These are phyloP conservation scores for Selenicereus undatus DNA, from an alignment of 148 eudicot species.

Conservation along the genomic window DNA sequence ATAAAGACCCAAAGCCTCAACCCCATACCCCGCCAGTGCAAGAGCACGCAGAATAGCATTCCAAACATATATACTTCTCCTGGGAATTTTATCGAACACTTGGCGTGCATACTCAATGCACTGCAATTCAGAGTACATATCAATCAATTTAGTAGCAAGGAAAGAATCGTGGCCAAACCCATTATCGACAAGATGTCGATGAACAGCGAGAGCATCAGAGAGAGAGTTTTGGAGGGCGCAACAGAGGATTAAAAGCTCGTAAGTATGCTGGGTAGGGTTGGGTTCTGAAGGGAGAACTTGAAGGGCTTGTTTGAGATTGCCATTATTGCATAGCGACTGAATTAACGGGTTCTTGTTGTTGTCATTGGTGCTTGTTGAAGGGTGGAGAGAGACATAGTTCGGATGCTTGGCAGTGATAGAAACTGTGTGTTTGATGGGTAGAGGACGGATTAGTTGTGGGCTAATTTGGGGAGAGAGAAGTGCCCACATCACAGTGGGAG, in stretches of 20 bases:
- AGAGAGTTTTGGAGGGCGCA: constrained; percentile 49
- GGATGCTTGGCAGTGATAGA: constrained; percentile 26
- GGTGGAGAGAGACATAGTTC: constrained; percentile 22
- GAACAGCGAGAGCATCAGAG: constrained; percentile 54
- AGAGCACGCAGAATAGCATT: constrained; percentile 77
- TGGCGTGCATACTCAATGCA: constrained; percentile 60
- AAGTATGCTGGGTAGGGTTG: constrained; percentile 70
- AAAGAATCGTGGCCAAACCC: constrained; percentile 77
- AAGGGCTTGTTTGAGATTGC: constrained; percentile 65
- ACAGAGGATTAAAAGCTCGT: constrained; percentile 64
- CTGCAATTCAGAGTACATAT: constrained; percentile 60
- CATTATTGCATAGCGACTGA: constrained; percentile 61
- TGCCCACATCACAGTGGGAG: constrained; percentile 52
- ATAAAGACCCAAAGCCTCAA: constrained; percentile 61
- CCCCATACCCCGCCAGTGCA: constrained; percentile 58
- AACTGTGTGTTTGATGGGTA: constrained; percentile 21
- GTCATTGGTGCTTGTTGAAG: constrained; percentile 12
- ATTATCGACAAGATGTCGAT: constrained; percentile 45
- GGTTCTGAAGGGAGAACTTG: constrained; percentile 52
- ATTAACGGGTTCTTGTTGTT: constrained; percentile 46
- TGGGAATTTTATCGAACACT: constrained; percentile 67
- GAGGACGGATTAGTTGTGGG: constrained; percentile 24
- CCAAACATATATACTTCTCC: constrained; percentile 68
- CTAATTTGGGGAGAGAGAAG: constrained; percentile 41
- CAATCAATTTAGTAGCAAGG: constrained; percentile 76